These are phyloP conservation scores for Sarocladium kiliense DNA, from an alignment of 2,329 filamentous ascomycete genomes.

Conservation along the genomic window DNA sequence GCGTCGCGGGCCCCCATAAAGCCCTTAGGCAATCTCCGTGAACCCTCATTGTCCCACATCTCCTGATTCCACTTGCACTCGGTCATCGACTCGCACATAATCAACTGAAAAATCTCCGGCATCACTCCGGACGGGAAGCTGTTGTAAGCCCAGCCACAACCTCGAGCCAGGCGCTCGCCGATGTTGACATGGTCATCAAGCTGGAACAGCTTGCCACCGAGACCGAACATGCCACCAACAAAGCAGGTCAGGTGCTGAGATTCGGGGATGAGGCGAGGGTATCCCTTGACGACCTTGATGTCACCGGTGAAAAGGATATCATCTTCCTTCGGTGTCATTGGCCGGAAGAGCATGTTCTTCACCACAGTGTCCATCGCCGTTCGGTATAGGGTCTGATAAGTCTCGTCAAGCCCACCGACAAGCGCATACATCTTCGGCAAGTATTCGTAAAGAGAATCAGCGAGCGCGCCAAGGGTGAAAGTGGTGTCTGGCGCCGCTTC, in stretches of 20 bases:
- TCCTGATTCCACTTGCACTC: conserved; percentile 31
- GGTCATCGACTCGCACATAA: conserved; percentile 32
- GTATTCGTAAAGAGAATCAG: conserved; percentile 60
- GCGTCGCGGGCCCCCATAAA: conserved; percentile 50
- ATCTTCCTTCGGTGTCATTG: conserved; percentile 52
- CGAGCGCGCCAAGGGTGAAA: conserved; percentile 51
- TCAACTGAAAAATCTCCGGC: conserved; percentile 52
- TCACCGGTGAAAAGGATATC: conserved; percentile 61
- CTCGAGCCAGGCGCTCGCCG: conserved; percentile 54
- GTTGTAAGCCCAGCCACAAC: conserved; percentile 60
- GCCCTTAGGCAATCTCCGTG: conserved; percentile 41
- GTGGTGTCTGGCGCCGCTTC: conserved; percentile 35
- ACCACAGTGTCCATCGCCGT: conserved; percentile 52
- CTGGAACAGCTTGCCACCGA: conserved; percentile 55
- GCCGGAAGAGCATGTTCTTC: conserved; percentile 61
- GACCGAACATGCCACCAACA: conserved; percentile 60
- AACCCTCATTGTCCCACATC: conserved; percentile 21
- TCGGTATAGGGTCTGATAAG: conserved; percentile 32
- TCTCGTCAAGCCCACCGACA: conserved; percentile 48
- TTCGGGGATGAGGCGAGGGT: conserved; percentile 27
- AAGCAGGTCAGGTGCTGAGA: conserved; percentile 60
- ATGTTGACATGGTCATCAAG: conserved; percentile 50
- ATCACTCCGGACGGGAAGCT: conserved; percentile 52
- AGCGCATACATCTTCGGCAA: conserved; percentile 62
- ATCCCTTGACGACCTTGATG: conserved; percentile 25